A percentile compares a stretch with the other conserved stretches of the same genome.
These are phyloP conservation scores for Cynara cardunculus DNA, from an alignment of 129 eudicot species.

Conservation along the genomic window DNA sequence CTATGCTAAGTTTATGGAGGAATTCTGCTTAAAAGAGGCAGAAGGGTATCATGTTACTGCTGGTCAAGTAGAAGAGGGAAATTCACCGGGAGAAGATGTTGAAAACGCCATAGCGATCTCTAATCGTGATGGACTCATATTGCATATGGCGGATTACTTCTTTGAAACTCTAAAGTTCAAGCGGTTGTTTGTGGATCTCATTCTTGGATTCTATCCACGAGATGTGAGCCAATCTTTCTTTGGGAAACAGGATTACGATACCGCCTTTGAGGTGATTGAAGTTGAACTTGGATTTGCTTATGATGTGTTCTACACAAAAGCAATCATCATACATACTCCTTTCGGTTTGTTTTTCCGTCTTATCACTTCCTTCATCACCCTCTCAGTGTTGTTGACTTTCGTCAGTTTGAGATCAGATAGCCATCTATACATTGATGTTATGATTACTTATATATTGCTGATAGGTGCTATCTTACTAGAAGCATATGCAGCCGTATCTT, in stretches of 20 bases:
- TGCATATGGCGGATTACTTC: constrained; percentile 35
- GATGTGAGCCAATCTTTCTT: constrained; percentile 30
- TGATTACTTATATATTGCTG: constrained; percentile 30
- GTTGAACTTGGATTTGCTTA: constrained; percentile 41
- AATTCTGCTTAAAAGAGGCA: constrained; percentile 30
- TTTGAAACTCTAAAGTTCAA: constrained; percentile 31
- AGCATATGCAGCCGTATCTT: constrained; percentile 23
- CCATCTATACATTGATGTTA: constrained; percentile 7
- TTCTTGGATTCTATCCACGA: constrained; percentile 44
- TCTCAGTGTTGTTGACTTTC: constrained; percentile 7
- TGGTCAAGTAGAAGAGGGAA: constrained; percentile 15
- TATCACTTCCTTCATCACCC: constrained; percentile 7
- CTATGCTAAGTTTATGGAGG: constrained; percentile 37
- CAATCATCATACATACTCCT: constrained; percentile 23
- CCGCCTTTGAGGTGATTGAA: constrained; percentile 35
- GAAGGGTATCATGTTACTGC: constrained; percentile 31
- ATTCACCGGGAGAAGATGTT: constrained; percentile 14
- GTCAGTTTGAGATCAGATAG: neutral
- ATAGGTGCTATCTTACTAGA: constrained; percentile 37
- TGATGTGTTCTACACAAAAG: constrained; percentile 40
- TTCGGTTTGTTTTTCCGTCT: constrained; percentile 21
- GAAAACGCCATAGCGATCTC: neutral
- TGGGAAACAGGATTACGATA: constrained; percentile 1
- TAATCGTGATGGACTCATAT: constrained; percentile 5
- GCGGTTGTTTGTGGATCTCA: constrained; percentile 44